Base-by-base conservation (phyloP, 164 flowering plant genomes). In the Pachysandra terminalis region DNA sequence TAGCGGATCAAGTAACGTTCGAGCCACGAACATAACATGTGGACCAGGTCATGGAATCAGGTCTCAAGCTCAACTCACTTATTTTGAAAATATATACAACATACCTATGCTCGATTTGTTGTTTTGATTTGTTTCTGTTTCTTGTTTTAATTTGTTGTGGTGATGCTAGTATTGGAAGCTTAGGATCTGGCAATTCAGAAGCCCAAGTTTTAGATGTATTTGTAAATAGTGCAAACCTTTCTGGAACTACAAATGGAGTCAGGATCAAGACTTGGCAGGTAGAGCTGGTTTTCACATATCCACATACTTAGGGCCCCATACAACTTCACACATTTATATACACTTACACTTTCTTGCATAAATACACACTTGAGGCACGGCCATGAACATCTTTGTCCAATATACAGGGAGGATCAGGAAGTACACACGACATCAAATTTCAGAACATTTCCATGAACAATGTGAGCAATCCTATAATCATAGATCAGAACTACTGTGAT, bases 41-140 rank as follows among this genome's bases (percentile, higher is more conserved):
- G 93, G 96, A 48, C 96, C 96, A 32, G 96, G 96, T 0, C 96
- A 90, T 79, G 96, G 96, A 61, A 88, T 84, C 68, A 88, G 91
- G 93, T 85, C 17, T 12, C 17, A 27, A 23, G 59, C 19, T 45
- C 45, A 27, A 60, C 24, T 59, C 35, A 15, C n/a, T 37, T 19
- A 15, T 23, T 25, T 57, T 27, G 19, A 21, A 9, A 17, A n/a
- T 9, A n/a, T n/a, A n/a, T n/a, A n/a, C n/a, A 55, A 55, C n/a
- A 19, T 17, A 5, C 51, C 51, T 45, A 45, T 13, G 4, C 14
- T 45, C 6, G 13, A 12, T 5, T 10, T 40, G 0, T 22, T 63
- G 37, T 32, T 0, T 5, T 25, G 5, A 8, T 59, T 13, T 19
- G 2, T 8, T 12, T 9, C 0, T 16, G n/a, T 28, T 19, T 35